phyloP scores from a whole-genome alignment of 2,329 filamentous ascomycete genomes.

The Colletotrichum ledebouriae region DNA sequence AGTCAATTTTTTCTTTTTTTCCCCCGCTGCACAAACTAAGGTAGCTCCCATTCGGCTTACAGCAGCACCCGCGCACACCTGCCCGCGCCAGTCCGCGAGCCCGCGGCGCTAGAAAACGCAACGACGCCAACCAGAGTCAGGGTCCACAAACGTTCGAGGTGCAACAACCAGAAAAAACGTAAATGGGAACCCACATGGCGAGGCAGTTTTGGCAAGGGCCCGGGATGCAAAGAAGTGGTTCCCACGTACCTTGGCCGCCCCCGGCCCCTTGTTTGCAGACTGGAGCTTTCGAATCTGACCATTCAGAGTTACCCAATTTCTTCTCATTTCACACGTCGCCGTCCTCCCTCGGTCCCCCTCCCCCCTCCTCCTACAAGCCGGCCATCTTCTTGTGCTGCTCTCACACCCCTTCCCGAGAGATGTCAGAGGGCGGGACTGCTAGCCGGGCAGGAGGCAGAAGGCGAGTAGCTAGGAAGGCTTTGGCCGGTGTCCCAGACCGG shows the following conservation, averaged over 20 bases:
- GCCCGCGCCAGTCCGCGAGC: background rate
- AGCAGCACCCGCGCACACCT: no score
- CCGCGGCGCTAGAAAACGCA: background rate
- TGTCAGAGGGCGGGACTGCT: slow-evolving; percentile 10
- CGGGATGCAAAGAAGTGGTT: slow-evolving; percentile 22
- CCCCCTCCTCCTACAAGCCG: background rate
- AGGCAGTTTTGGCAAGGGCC: slow-evolving; percentile 25
- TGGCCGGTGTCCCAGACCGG: background rate
- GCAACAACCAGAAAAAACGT: slow-evolving; percentile 23
- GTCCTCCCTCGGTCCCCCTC: slow-evolving; percentile 26
- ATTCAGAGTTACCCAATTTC: slow-evolving; percentile 39
- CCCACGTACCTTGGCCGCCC: slow-evolving; percentile 4
- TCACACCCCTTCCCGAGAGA: slow-evolving; percentile 15
- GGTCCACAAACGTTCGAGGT: slow-evolving; percentile 5
- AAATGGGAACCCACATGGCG: slow-evolving; percentile 31
- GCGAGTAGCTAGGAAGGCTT: slow-evolving; percentile 9
- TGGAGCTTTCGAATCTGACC: slow-evolving; percentile 34
- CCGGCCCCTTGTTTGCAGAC: slow-evolving; percentile 24
- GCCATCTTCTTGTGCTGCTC: background rate
- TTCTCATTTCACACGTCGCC: slow-evolving; percentile 36
- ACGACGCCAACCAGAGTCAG: background rate
- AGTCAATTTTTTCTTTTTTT: background rate
- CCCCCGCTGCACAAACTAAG: background rate
- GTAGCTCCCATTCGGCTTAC: slow-evolving; percentile 13
- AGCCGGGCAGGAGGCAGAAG: slow-evolving; percentile 2